Base-by-base conservation (phyloP, 2,329 filamentous ascomycete genomes). In the Mariannaea sp. region DNA sequence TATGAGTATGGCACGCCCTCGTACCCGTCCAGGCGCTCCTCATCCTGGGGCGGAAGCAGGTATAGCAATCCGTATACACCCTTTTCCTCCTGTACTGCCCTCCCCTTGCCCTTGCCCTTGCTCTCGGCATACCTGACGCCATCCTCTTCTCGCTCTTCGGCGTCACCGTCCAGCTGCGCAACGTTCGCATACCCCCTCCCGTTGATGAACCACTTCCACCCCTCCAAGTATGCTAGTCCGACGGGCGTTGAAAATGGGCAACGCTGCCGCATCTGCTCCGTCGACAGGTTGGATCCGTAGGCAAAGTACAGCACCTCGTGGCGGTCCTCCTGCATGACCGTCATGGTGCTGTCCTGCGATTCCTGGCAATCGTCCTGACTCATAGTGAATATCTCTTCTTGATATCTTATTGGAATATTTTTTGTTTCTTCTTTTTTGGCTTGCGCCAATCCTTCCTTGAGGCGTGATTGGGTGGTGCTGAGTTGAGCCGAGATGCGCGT, bases 211-310 rank as follows among this genome's bases (percentile, higher is more conserved):
- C 85, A 90, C 38, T 69, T 73, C 75, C 84, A 87, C 33, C 74
- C 73, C 1, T 68, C 65, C 3, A 90, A 76, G 16, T 79, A 71
- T 3, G 78, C 87, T 44, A 88, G 72, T 36, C 83, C 84, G 6
- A 83, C 67, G 47, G 82, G 81, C 10, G 67, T 71, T 2, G 83
- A 82, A 12, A 66, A 69, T 48, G 83, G 85, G 65, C 87, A 90
- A 46, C 86, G 84, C 39, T 68, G 60, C 4, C 62, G 62, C 87
- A 90, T 90, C 70, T 89, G 86, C 22, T 77, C 70, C 1, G 78
- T 78, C 68, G 84, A 88, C 53, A 90, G 78, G 69, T 90, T 90
- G 67, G 81, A 85, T 57, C 87, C 87, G 70, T 87, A 90, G 63
- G 82, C 87, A 66, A 90, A 89, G 75, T 89, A 89, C 58, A 84